These are phyloP conservation scores for Erodium moschatum DNA, from an alignment of 441 rosid species.

Conservation along the genomic window DNA sequence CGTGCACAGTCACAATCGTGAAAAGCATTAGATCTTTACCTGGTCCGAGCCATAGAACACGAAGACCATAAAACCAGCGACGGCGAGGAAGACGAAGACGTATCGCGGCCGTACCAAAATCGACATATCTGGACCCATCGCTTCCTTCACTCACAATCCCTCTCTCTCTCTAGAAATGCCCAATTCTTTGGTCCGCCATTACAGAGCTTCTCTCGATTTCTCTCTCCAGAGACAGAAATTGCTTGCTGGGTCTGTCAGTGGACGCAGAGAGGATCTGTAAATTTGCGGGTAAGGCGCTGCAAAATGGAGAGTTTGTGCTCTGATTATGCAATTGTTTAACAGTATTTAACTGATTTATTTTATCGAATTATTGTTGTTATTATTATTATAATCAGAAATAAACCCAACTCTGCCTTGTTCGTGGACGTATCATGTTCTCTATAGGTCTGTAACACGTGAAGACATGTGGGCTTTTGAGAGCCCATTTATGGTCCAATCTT, in stretches of 20 bases:
- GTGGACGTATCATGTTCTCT: too few species aligned
- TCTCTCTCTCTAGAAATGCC: background rate
- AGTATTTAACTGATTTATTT: too few species aligned
- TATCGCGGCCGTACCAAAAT: constrained; percentile 48
- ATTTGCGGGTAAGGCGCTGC: constrained; percentile 2
- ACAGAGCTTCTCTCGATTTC: background rate
- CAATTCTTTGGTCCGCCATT: background rate
- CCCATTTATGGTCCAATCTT: too few species aligned
- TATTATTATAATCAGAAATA: too few species aligned
- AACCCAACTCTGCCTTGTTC: too few species aligned
- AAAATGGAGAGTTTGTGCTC: background rate
- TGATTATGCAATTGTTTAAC: background rate
- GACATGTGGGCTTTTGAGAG: too few species aligned
- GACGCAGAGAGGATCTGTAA: background rate
- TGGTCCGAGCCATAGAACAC: constrained; percentile 31
- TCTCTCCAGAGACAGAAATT: background rate
- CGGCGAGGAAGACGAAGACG: constrained; percentile 38
- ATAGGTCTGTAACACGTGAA: too few species aligned
- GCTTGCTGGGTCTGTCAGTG: constrained; percentile 1
- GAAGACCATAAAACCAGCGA: constrained; percentile 45
- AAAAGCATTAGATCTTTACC: constrained; percentile 28
- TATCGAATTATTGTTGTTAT: too few species aligned
- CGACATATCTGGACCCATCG: constrained; percentile 55
- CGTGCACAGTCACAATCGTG: background rate
- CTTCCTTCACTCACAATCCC: background rate